A percentile compares a stretch with the other conserved stretches of the same genome.
phyloP scores from a whole-genome alignment of 2,329 filamentous ascomycete species.

The Fusarium lateritium region DNA sequence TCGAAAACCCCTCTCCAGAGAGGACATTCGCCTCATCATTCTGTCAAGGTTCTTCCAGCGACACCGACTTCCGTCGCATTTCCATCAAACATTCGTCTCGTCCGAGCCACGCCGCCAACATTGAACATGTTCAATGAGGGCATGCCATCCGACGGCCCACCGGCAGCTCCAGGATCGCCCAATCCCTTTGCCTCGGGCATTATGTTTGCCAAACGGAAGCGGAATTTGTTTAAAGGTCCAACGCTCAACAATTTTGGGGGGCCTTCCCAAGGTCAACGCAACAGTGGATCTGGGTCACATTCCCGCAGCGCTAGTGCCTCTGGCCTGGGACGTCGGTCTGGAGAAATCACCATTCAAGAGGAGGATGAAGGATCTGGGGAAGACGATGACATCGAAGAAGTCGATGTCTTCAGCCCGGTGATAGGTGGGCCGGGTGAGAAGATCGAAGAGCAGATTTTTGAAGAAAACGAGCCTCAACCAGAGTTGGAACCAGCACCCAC shows the following conservation, averaged over 20 bases:
- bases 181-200: conserved; percentile 75
- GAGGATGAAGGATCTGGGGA: conserved; percentile 69
- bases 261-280: conserved; percentile 54
- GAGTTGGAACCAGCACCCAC: conserved; percentile 35
- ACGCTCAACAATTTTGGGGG: conserved; percentile 71
- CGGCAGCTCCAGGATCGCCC: conserved; percentile 65
- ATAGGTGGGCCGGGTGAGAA: conserved; percentile 60
- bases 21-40: conserved; percentile 85
- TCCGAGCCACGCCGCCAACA: conserved; percentile 71
- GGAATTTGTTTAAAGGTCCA: conserved; percentile 86
- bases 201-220: conserved; percentile 85
- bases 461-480: conserved; percentile 55
- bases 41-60: conserved; percentile 94
- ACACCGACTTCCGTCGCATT: conserved; percentile 84
- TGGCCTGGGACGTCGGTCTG: conserved; percentile 76
- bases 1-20: conserved; percentile 76
- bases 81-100: conserved; percentile 87
- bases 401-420: conserved; percentile 71
- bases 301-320: conserved; percentile 74
- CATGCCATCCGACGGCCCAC: conserved; percentile 61
- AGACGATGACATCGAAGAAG: conserved; percentile 68
- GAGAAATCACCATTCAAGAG: conserved; percentile 81
- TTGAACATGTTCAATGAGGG: conserved; percentile 71
- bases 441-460: conserved; percentile 64
- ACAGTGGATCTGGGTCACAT: conserved; percentile 57